These are phyloP conservation scores for Penicillium arizonense DNA, from an alignment of 495 filamentous ascomycete genomes.

Conservation along the genomic window DNA sequence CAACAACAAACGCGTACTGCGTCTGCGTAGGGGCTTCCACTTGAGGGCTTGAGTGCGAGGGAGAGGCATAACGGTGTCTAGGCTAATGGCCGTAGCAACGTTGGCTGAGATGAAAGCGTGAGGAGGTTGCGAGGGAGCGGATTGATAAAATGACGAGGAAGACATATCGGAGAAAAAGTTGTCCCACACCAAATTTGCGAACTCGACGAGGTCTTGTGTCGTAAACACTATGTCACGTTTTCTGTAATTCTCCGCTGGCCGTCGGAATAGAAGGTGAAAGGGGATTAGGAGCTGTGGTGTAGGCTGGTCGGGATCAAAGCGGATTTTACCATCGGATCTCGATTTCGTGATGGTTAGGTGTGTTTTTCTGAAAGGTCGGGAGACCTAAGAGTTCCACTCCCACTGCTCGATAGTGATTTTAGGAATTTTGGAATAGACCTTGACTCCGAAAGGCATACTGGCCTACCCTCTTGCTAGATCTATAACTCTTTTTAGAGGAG, in stretches of 20 bases:
- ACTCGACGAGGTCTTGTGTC: constrained; percentile 5
- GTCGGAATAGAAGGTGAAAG: constrained; percentile 3
- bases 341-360: background rate
- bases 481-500: no score
- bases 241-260: background rate
- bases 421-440: background rate
- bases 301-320: background rate
- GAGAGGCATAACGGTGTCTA: no score
- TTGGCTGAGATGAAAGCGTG: no score
- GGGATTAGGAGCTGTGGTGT: background rate
- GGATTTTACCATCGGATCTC: background rate
- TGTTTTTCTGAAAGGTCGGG: background rate
- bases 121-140: no score
- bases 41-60: no score
- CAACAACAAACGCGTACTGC: no score
- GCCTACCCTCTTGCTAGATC: constrained; percentile 1
- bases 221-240: background rate
- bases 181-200: constrained; percentile 2
- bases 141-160: no score
- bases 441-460: constrained; percentile 1
- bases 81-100: no score
- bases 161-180: no score
- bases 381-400: background rate
- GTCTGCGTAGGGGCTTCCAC: no score
- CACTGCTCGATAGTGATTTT: constrained; percentile 1